Percentiles rank a stretch among this genome's conserved stretches.
These are phyloP conservation scores for Carallia brachiata DNA, from an alignment of 345 rosid genomes.

Conservation along the genomic window DNA sequence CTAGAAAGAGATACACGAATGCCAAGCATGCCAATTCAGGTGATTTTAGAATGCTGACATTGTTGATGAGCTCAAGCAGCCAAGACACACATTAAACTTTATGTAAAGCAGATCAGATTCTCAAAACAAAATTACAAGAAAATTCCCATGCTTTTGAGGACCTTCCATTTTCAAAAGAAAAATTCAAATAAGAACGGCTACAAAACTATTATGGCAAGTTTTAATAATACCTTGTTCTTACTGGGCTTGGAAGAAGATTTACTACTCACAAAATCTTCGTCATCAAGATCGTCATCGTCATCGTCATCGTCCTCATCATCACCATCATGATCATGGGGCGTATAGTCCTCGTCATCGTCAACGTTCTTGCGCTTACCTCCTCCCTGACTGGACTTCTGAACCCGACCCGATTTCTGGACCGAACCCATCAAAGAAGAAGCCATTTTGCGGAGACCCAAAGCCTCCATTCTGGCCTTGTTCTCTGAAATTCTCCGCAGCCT, in stretches of 20 bases:
- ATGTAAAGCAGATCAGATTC: too few species aligned
- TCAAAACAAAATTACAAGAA: too few species aligned
- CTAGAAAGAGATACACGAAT: conserved; percentile 18
- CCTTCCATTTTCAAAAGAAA: background rate
- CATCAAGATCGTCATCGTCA: conserved; percentile 12
- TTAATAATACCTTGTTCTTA: conserved; percentile 18
- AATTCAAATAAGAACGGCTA: background rate
- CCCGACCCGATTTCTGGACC: conserved; percentile 20
- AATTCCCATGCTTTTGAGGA: too few species aligned
- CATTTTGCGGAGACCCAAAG: conserved; percentile 60
- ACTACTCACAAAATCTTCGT: conserved; percentile 32
- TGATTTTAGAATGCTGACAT: background rate
- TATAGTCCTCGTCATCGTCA: conserved; percentile 68
- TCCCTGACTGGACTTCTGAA: background rate
- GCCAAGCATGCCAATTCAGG: background rate
- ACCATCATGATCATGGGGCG: conserved; percentile 36
- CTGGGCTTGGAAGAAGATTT: conserved; percentile 30
- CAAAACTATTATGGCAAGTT: background rate
- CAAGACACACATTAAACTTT: too few species aligned
- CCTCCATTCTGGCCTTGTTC: conserved; percentile 79
- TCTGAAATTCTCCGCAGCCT: conserved; percentile 71
- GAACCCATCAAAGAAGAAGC: conserved; percentile 50
- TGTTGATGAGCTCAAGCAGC: too few species aligned
- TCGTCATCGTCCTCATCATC: conserved; percentile 26
- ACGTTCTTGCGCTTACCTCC: conserved; percentile 47